Evolutionary conservation across 352 stramenopile genomes (phyloP).

Genomic region (Phytopythium montanum): DNA sequence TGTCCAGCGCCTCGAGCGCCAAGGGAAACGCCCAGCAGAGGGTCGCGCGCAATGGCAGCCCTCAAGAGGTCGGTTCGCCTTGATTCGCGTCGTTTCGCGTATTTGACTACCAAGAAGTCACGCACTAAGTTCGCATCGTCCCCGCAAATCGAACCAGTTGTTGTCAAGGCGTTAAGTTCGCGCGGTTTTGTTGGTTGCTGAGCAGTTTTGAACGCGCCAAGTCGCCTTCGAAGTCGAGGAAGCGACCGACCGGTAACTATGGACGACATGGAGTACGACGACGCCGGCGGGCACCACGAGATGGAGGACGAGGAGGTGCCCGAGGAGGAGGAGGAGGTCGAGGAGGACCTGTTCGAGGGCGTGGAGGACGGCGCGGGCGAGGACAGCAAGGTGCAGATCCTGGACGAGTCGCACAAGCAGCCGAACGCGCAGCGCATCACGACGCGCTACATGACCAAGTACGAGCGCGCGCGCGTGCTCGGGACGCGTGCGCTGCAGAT

Average conservation of each 20-base stretch:
- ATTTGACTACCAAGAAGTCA: constrained; percentile 1
- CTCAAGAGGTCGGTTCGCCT: background rate
- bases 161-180: background rate
- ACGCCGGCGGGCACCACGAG: constrained; percentile 61
- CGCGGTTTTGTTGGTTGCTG: constrained; percentile 1
- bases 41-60: background rate
- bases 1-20: background rate
- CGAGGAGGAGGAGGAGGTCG: constrained; percentile 77
- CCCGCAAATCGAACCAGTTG: background rate
- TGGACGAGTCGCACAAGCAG: constrained; percentile 85
- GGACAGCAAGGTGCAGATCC: constrained; percentile 67
- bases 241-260: constrained; percentile 21
- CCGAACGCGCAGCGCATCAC: constrained; percentile 92
- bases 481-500: constrained; percentile 99
- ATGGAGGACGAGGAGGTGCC: constrained; percentile 83
- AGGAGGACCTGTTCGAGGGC: constrained; percentile 70
- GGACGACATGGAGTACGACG: constrained; percentile 87
- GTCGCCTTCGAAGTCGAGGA: background rate
- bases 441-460: constrained; percentile 99
- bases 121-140: background rate
- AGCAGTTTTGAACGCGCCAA: constrained; percentile 7
- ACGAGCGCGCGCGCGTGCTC: constrained; percentile 97
- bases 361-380: constrained; percentile 45
- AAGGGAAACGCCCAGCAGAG: background rate
- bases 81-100: constrained; percentile 7